phyloP scores from a whole-genome alignment of 2,329 filamentous ascomycete species.

The Neopestalotiopsis sp. region DNA sequence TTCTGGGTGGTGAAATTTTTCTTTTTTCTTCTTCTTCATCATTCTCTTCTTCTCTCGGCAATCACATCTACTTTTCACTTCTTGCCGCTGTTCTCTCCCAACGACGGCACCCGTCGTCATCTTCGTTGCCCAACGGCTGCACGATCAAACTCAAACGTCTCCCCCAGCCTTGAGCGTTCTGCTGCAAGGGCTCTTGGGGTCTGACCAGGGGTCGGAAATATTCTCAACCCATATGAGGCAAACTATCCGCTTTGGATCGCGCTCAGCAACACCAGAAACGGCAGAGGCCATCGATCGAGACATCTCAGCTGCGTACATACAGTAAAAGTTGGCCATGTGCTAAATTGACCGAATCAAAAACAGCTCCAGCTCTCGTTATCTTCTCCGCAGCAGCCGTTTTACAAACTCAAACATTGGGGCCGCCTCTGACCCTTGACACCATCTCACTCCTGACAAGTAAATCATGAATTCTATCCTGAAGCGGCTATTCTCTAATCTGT shows the following conservation, averaged over 20 bases:
- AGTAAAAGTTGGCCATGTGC: background rate
- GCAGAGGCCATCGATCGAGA: background rate
- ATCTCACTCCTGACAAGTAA: background rate
- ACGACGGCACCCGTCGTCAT: background rate
- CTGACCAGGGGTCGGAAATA: background rate
- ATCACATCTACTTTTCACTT: background rate
- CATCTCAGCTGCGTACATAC: background rate
- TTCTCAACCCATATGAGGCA: background rate
- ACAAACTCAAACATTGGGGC: background rate
- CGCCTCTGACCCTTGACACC: background rate
- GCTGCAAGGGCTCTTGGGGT: background rate
- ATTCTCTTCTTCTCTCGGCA: background rate
- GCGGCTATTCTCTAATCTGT: background rate
- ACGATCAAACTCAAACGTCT: constrained; percentile 8
- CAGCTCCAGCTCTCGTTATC: background rate
- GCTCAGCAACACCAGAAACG: background rate
- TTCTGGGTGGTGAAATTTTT: background rate
- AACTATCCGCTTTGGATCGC: background rate
- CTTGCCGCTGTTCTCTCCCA: background rate
- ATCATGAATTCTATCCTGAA: background rate
- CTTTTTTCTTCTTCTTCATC: background rate
- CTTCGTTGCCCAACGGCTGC: background rate
- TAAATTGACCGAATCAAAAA: background rate
- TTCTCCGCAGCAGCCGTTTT: background rate
- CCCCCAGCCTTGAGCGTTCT: background rate